These are phyloP conservation scores for Mallotus japonicus DNA, from an alignment of 441 rosid species.

Conservation along the genomic window DNA sequence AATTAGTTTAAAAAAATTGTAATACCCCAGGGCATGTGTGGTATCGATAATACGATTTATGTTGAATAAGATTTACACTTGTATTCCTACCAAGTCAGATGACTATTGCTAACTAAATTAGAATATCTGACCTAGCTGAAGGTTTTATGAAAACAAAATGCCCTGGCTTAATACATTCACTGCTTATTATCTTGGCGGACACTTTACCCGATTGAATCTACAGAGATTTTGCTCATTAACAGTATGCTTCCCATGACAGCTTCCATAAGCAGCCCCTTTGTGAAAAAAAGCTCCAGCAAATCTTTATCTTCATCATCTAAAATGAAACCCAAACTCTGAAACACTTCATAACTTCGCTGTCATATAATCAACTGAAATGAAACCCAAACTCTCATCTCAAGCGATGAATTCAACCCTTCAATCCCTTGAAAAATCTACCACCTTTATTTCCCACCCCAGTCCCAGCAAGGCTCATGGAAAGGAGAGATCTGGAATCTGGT, in stretches of 20 bases:
- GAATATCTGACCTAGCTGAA: slow-evolving; percentile 15
- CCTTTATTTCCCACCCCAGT: slow-evolving; percentile 73
- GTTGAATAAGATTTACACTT: slow-evolving; percentile 3
- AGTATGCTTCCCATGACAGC: neutral
- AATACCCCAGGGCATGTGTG: neutral
- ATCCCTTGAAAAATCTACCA: slow-evolving; percentile 56
- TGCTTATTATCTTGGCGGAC: slow-evolving; percentile 6
- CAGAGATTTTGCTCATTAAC: slow-evolving; percentile 3
- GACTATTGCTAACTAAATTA: slow-evolving; percentile 16
- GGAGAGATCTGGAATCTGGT: slow-evolving; percentile 64
- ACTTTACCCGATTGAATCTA: slow-evolving; percentile 4
- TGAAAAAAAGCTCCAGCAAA: neutral
- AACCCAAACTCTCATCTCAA: slow-evolving; percentile 7
- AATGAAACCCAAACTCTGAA: too few species aligned
- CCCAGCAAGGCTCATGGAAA: slow-evolving; percentile 52
- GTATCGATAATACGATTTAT: neutral
- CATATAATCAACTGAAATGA: neutral
- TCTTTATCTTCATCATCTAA: neutral
- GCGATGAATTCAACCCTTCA: slow-evolving; percentile 28
- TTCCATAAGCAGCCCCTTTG: neutral
- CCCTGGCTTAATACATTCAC: slow-evolving; percentile 13
- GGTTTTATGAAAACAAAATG: slow-evolving; percentile 4
- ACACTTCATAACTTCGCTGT: neutral
- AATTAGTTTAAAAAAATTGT: neutral
- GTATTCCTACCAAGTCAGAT: slow-evolving; percentile 22